A percentile compares a stretch with the other conserved stretches of the same genome.
Conservation (phyloP, 192 early-diverging fungal species). For the Chytriomyces confervae region DNA sequence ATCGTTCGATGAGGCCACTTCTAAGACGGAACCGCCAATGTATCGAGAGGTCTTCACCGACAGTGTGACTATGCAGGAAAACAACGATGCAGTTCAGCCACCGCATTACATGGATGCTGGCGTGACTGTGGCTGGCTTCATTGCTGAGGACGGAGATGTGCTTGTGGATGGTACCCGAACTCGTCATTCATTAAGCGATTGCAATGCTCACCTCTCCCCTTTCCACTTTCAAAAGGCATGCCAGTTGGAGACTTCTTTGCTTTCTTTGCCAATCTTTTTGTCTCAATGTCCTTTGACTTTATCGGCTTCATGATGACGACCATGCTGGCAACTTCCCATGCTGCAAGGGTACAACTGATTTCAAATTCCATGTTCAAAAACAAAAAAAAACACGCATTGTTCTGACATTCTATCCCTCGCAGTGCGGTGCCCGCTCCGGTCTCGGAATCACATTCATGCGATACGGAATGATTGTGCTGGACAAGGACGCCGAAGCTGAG, state of each 20-base stretch:
- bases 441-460: conserved; percentile 51
- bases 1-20: conserved; percentile 22
- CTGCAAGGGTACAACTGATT: conserved; percentile 76
- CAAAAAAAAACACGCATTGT: background rate
- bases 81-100: background rate
- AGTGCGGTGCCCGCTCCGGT: conserved; percentile 42
- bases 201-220: background rate
- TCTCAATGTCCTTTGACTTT: conserved; percentile 57
- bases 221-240: conserved; percentile 57
- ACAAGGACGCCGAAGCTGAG: conserved; percentile 34
- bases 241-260: conserved; percentile 82
- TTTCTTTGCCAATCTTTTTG: conserved; percentile 81
- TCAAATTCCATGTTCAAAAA: background rate
- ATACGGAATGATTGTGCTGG: conserved; percentile 32
- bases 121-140: conserved; percentile 75
- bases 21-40: conserved; percentile 54
- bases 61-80: conserved; percentile 60
- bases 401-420: background rate
- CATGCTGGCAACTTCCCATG: conserved; percentile 87
- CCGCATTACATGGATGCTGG: conserved; percentile 65
- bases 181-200: background rate
- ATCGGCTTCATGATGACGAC: conserved; percentile 88
- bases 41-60: conserved; percentile 83
- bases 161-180: conserved; percentile 71
- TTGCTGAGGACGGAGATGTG: conserved; percentile 79